Evolutionary conservation across 2,329 filamentous ascomycete genomes (phyloP).

Genomic region (Coccinonectria pachysandricola): DNA sequence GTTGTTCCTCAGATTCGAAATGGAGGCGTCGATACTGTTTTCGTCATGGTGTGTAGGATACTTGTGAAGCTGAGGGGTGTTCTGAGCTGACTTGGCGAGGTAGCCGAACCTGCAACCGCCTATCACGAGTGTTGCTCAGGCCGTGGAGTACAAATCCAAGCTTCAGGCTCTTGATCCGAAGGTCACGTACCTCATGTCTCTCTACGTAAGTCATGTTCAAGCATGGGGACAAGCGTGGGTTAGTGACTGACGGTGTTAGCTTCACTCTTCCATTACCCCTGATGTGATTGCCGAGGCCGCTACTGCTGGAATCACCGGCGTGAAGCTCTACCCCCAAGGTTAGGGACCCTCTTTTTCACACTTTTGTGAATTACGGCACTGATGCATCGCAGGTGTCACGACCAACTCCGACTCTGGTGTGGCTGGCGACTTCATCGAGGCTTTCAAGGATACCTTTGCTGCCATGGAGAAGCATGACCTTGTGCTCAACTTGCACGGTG

Average conservation of each 20-base stretch:
- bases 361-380: slow-evolving; percentile 3
- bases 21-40: slow-evolving; percentile 56
- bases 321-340: slow-evolving; percentile 59
- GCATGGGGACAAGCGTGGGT: background rate
- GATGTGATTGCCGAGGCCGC: slow-evolving; percentile 64
- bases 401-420: slow-evolving; percentile 62
- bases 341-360: background rate
- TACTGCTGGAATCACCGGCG: slow-evolving; percentile 57
- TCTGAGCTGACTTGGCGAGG: too few species aligned
- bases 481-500: slow-evolving; percentile 89
- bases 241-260: slow-evolving; percentile 16
- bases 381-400: slow-evolving; percentile 37
- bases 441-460: slow-evolving; percentile 71
- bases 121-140: slow-evolving; percentile 28
- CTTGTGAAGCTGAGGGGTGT: too few species aligned
- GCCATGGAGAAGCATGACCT: slow-evolving; percentile 79
- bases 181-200: slow-evolving; percentile 64
- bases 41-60: slow-evolving; percentile 29
- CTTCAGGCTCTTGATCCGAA: slow-evolving; percentile 50
- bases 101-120: slow-evolving; percentile 11
- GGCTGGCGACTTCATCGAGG: slow-evolving; percentile 53
- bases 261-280: slow-evolving; percentile 54
- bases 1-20: slow-evolving; percentile 40
- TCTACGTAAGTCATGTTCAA: slow-evolving; percentile 37
- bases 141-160: slow-evolving; percentile 54